Evolutionary conservation across 805 yeast species (phyloP).

Genomic region (Kodamaea kaohsiungensis): DNA sequence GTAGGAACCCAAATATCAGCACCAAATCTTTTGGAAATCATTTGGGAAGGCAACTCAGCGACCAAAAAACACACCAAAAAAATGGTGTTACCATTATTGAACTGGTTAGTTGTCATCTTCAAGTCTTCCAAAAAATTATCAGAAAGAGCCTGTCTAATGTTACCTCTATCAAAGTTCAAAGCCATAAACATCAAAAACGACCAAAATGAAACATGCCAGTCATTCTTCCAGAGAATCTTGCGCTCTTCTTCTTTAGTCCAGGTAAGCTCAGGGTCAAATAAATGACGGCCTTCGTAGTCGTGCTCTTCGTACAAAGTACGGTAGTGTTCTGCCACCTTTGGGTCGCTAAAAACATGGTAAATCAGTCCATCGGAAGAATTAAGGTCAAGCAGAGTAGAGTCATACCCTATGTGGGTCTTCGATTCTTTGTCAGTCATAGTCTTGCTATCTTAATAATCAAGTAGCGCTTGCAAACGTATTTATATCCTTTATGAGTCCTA

Average conservation of each 20-base stretch:
- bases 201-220: conserved; percentile 55
- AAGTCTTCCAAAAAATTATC: conserved; percentile 31
- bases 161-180: conserved; percentile 25
- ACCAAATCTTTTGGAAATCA: conserved; percentile 63
- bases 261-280: conserved; percentile 34
- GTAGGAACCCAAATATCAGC: conserved; percentile 40
- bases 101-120: conserved; percentile 54
- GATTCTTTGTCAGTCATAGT: neutral
- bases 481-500: neutral
- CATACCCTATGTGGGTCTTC: neutral
- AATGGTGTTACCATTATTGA: conserved; percentile 59
- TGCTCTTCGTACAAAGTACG: conserved; percentile 29
- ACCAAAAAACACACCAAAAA: conserved; percentile 51
- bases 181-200: conserved; percentile 46
- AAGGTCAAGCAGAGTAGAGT: neutral
- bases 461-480: neutral
- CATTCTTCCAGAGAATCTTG: conserved; percentile 36
- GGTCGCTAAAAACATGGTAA: conserved; percentile 8
- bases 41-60: conserved; percentile 67
- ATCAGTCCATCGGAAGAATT: neutral
- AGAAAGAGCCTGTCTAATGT: conserved; percentile 25
- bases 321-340: conserved; percentile 32
- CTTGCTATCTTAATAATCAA: neutral
- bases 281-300: conserved; percentile 33
- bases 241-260: conserved; percentile 38